These are phyloP conservation scores for Tremella mesenterica DNA, from an alignment of 768 basidiomycete genomes.

Conservation along the genomic window DNA sequence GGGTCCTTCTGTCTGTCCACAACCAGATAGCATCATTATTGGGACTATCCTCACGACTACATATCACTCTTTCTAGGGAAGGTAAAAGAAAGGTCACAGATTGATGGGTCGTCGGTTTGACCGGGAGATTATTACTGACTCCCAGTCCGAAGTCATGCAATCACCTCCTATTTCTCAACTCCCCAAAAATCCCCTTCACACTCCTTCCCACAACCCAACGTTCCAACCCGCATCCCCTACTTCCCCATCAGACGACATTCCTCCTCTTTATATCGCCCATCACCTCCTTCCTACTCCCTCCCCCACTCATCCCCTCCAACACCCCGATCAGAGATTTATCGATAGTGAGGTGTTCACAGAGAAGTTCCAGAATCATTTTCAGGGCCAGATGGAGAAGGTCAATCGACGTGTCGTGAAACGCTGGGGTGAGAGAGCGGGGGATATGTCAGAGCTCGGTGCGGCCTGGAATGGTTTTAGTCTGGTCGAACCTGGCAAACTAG, in stretches of 20 bases:
- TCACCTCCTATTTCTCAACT: slow-evolving; percentile 82
- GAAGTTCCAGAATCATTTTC: slow-evolving; percentile 87
- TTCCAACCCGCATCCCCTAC: slow-evolving; percentile 34
- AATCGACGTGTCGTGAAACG: slow-evolving; percentile 87
- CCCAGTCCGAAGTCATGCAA: slow-evolving; percentile 78
- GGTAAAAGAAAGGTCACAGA: too few relatives aligned
- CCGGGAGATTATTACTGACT: too few relatives aligned
- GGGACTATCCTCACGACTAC: background rate
- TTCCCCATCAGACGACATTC: slow-evolving; percentile 10
- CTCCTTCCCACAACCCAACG: slow-evolving; percentile 88
- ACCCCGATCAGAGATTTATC: slow-evolving; percentile 88
- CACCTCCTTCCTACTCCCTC: slow-evolving; percentile 72
- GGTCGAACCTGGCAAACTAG: slow-evolving; percentile 54
- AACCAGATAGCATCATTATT: background rate
- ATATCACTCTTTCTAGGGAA: too few relatives aligned
- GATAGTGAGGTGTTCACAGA: slow-evolving; percentile 93
- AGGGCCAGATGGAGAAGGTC: slow-evolving; percentile 91
- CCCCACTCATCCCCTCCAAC: slow-evolving; percentile 73
- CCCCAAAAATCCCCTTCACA: slow-evolving; percentile 92
- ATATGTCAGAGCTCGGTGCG: slow-evolving; percentile 83
- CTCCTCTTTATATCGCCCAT: slow-evolving; percentile 41
- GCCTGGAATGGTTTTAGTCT: slow-evolving; percentile 86
- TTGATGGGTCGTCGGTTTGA: background rate
- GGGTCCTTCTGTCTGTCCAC: slow-evolving; percentile 6
- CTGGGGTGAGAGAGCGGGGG: slow-evolving; percentile 86